Conservation (phyloP, 169 alveolate genomes). For the Plasmodium vivax region DNA sequence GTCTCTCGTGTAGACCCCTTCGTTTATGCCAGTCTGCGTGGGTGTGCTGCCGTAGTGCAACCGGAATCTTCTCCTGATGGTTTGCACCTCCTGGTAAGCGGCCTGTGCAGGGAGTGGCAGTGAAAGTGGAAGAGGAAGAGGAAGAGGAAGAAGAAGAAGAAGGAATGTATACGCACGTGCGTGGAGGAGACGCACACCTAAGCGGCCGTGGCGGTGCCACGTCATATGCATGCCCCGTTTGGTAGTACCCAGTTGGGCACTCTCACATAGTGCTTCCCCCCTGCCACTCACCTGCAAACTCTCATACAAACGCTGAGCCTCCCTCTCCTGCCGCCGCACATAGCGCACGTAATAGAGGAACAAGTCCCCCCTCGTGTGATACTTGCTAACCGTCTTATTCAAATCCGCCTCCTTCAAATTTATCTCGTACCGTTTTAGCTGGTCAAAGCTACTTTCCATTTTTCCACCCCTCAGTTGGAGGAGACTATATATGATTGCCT, state of each 20-base stretch:
- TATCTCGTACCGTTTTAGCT: neutral
- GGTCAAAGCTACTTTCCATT: slow-evolving; percentile 9
- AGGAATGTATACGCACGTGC: neutral
- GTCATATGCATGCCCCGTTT: too few species aligned
- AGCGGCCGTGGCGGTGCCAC: too few species aligned
- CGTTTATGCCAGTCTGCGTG: neutral
- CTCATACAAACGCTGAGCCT: neutral
- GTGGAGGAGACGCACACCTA: neutral
- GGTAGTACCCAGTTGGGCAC: too few species aligned
- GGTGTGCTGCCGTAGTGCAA: slow-evolving; percentile 18
- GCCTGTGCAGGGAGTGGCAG: neutral
- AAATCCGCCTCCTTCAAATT: neutral
- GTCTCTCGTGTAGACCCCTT: neutral
- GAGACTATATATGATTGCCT: slow-evolving; percentile 15
- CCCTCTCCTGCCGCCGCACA: slow-evolving; percentile 5
- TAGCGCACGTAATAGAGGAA: slow-evolving; percentile 15
- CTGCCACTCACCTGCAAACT: neutral
- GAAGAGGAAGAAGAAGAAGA: neutral
- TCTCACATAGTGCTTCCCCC: too few species aligned
- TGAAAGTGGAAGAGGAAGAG: neutral
- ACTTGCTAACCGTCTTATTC: slow-evolving; percentile 19
- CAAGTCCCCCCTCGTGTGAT: slow-evolving; percentile 17
- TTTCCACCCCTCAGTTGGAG: slow-evolving; percentile 11
- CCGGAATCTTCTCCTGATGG: slow-evolving; percentile 32
- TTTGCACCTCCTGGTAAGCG: slow-evolving; percentile 12